Evolutionary conservation across 257 asterid species (phyloP).

Genomic region (Solanum ossicruentum): DNA sequence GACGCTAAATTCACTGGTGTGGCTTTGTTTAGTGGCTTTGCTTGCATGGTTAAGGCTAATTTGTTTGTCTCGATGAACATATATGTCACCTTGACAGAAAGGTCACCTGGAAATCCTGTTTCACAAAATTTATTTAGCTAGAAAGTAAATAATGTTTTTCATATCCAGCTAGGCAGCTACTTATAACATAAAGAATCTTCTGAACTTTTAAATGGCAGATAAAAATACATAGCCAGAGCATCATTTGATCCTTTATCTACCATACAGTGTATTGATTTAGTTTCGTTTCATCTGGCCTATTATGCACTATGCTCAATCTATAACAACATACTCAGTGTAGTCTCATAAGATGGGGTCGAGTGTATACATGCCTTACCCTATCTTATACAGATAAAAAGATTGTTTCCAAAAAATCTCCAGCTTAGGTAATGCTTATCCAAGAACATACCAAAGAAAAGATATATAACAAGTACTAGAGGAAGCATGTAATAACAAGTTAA

Average conservation of each 20-base stretch:
- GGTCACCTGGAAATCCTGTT: constrained; percentile 68
- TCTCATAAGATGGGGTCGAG: background rate
- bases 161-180: background rate
- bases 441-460: background rate
- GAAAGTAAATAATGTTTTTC: background rate
- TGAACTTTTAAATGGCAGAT: background rate
- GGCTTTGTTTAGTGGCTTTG: constrained; percentile 38
- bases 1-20: constrained; percentile 78
- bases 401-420: background rate
- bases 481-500: background rate
- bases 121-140: background rate
- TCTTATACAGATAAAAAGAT: background rate
- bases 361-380: background rate
- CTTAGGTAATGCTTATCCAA: background rate
- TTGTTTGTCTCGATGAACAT: constrained; percentile 27
- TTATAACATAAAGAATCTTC: background rate
- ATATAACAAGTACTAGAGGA: background rate
- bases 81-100: constrained; percentile 51
- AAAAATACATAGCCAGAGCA: background rate
- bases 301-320: background rate
- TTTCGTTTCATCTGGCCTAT: background rate
- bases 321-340: background rate
- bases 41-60: constrained; percentile 48
- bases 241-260: background rate
- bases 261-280: background rate